A percentile compares a stretch with the other conserved stretches of the same genome.
Conservation (phyloP, 2,329 filamentous ascomycete genomes). For the Pestalotiopsis sp. region DNA sequence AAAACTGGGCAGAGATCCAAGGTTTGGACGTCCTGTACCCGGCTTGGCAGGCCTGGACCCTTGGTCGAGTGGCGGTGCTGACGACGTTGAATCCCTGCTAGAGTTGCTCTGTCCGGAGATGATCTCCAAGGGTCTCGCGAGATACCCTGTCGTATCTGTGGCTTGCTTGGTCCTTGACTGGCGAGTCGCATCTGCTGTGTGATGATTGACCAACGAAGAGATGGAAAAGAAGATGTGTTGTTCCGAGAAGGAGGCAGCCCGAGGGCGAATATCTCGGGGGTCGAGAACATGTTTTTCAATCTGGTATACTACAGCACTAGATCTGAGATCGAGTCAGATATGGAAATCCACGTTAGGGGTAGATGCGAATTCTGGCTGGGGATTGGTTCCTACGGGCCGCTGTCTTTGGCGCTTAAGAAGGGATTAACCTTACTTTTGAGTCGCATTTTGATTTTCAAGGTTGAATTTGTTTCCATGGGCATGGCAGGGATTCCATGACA, state of each 20-base stretch:
- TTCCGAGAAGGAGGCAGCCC: conserved; percentile 6
- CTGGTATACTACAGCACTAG: background rate
- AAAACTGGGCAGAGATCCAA: conserved; percentile 30
- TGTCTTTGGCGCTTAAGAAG: background rate
- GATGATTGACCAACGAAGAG: background rate
- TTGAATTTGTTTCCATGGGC: background rate
- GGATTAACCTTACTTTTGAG: background rate
- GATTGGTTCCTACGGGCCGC: background rate
- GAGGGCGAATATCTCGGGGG: background rate
- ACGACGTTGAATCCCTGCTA: conserved; percentile 19
- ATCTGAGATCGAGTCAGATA: background rate
- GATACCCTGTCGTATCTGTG: background rate
- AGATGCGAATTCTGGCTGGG: background rate
- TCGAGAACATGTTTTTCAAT: background rate
- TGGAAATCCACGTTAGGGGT: background rate
- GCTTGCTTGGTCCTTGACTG: background rate
- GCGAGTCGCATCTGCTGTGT: background rate
- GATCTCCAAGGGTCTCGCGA: conserved; percentile 18
- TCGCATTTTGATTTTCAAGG: background rate
- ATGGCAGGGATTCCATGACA: background rate
- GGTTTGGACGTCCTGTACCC: conserved; percentile 16
- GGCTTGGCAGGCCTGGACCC: conserved; percentile 15
- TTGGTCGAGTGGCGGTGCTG: conserved; percentile 33
- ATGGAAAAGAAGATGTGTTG: background rate
- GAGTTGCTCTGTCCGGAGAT: conserved; percentile 21